Conservation (phyloP, 257 asterid genomes). For the Solanum bukasovii region DNA sequence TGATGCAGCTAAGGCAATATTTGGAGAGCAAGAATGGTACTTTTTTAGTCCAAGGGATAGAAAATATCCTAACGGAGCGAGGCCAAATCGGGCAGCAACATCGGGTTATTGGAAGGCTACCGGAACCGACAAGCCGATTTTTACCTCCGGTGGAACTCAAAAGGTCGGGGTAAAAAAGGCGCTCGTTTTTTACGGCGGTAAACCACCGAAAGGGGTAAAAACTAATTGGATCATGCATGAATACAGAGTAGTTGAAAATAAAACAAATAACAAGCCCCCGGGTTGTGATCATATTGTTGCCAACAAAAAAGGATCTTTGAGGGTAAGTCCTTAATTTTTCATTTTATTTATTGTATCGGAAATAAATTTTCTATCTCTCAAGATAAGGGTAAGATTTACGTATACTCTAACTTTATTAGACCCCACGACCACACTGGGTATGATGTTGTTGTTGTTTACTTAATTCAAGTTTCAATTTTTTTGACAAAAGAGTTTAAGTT, state of each 20-base stretch:
- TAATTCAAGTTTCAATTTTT: too few species aligned
- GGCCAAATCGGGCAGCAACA: slow-evolving; percentile 49
- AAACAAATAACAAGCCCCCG: slow-evolving; percentile 30
- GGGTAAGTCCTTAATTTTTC: background rate
- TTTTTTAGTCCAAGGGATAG: slow-evolving; percentile 52
- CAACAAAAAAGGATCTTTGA: slow-evolving; percentile 7
- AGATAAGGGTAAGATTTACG: too few species aligned
- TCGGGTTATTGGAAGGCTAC: slow-evolving; percentile 61
- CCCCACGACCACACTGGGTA: background rate
- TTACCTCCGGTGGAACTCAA: slow-evolving; percentile 43
- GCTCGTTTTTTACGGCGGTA: slow-evolving; percentile 42
- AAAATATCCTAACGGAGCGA: slow-evolving; percentile 45
- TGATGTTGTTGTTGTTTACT: background rate
- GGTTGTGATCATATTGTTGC: slow-evolving; percentile 18
- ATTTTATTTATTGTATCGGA: too few species aligned
- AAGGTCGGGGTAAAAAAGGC: slow-evolving; percentile 53
- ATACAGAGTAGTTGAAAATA: slow-evolving; percentile 36
- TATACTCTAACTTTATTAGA: too few species aligned
- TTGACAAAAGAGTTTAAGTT: background rate
- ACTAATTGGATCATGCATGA: slow-evolving; percentile 61
- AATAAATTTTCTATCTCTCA: background rate
- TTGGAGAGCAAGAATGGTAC: slow-evolving; percentile 60
- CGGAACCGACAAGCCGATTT: slow-evolving; percentile 46
- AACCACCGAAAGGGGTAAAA: slow-evolving; percentile 48
- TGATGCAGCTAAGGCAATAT: slow-evolving; percentile 33